Base-by-base conservation (phyloP, 768 basidiomycete species). In the Mrakia gelida region DNA sequence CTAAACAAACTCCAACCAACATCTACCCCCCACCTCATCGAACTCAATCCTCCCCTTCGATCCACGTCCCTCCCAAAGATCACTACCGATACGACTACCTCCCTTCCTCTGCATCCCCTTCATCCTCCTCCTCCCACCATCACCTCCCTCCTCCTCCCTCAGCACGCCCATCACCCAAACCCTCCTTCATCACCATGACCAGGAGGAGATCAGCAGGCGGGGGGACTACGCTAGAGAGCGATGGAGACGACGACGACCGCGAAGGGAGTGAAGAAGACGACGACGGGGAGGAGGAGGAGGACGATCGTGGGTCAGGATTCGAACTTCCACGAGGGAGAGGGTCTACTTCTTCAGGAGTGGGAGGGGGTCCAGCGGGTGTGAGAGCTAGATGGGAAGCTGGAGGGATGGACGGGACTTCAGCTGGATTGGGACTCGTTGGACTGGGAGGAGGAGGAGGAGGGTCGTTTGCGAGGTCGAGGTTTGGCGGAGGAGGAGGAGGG, bases 391-490 rank as follows among this genome's bases (percentile, higher is more conserved):
- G 67, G 67, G 67, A 70, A 38, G 67, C 67, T 43, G 67, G 34
- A 11, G 34, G 34, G 3, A 45, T 45, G 41, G 67, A 70, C 5
- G 67, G 65, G n/a, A 38, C 3, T 23, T 23, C 34, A 18, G 34
- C 38, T 38, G 38, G 63, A 1, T 43, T 70, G 23, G 67, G 67
- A 4, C 23, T 70, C 1, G 38, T 70, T 2, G 67, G 67, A 5
- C 67, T 70, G 7, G 67, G 67, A 21, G 67, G 67, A 70, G 67
- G 38, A 43, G 67, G 67, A 43, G 67, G 67, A 70, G n/a, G 65
- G 9, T 70, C 67, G 23, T 70, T 70, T 38, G 34, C 67, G 67
- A 70, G 67, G 38, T 70, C 41, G 26, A 41, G 67, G 41, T 34
- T 41, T 23, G 67, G 32, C 7, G 34, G 34, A 41, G 67, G 67